Evolutionary conservation across 257 asterid genomes (phyloP).

Genomic region (Rhazya stricta): DNA sequence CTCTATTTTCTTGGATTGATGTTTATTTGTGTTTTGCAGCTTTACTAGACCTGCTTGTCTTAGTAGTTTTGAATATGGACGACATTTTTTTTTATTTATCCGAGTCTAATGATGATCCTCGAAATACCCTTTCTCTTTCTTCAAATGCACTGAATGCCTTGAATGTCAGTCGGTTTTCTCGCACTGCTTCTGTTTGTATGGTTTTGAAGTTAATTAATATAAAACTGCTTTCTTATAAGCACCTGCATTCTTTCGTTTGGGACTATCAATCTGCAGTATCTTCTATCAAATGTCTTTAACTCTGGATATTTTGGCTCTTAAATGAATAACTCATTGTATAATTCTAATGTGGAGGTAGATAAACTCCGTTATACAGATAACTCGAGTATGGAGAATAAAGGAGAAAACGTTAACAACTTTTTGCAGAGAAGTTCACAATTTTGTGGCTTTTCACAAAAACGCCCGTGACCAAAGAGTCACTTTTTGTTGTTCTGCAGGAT

Average conservation of each 20-base stretch:
- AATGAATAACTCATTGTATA: neutral
- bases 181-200: neutral
- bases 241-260: neutral
- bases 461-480: no score
- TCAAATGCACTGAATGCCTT: neutral
- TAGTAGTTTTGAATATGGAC: neutral
- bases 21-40: neutral
- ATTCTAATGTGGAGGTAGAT: neutral
- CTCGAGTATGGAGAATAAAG: neutral
- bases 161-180: neutral
- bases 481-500: no score
- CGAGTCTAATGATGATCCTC: neutral
- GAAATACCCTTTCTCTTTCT: no score
- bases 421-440: neutral
- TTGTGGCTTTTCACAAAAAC: neutral
- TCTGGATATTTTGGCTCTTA: neutral
- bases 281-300: neutral
- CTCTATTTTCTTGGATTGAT: neutral
- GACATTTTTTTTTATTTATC: neutral
- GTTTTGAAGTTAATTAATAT: neutral
- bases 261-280: neutral
- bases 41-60: neutral
- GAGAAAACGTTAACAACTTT: neutral
- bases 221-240: neutral
- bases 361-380: neutral